Evolutionary conservation across 306 rosid genomes (phyloP).

Genomic region (Castanea sativa): DNA sequence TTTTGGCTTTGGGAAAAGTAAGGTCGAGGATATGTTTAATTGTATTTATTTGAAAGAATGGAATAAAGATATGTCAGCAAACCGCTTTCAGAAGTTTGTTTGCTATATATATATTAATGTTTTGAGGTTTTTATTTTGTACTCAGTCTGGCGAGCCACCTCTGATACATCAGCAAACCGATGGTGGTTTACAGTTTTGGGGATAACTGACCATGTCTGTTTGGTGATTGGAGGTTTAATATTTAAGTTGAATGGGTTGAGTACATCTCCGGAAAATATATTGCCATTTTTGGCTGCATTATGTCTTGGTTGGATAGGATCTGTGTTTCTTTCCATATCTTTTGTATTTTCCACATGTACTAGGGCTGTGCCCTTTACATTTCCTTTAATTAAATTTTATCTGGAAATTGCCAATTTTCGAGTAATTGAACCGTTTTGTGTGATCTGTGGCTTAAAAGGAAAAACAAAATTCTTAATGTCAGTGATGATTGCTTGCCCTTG

Average conservation of each 20-base stretch:
- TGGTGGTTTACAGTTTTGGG: background rate
- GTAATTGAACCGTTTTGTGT: background rate
- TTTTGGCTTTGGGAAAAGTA: conserved; percentile 1
- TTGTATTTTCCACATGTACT: background rate
- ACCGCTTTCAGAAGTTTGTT: background rate
- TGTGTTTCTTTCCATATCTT: background rate
- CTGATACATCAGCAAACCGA: background rate
- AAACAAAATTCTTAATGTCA: background rate
- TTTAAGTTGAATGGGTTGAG: background rate
- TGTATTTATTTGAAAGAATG: conserved; percentile 3
- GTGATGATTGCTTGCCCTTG: background rate
- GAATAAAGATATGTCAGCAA: background rate
- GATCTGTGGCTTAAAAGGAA: background rate
- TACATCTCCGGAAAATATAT: background rate
- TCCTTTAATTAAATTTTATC: background rate
- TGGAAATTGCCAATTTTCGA: background rate
- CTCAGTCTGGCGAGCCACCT: background rate
- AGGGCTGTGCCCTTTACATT: background rate
- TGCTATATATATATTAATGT: background rate
- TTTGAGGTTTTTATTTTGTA: background rate
- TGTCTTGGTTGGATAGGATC: background rate
- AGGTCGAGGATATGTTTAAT: conserved; percentile 8
- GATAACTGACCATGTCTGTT: background rate
- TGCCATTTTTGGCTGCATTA: background rate
- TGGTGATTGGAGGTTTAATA: background rate